These are phyloP conservation scores for Phaeosphaeriaceae sp. DNA, from an alignment of 2,329 filamentous ascomycete genomes.

Conservation along the genomic window DNA sequence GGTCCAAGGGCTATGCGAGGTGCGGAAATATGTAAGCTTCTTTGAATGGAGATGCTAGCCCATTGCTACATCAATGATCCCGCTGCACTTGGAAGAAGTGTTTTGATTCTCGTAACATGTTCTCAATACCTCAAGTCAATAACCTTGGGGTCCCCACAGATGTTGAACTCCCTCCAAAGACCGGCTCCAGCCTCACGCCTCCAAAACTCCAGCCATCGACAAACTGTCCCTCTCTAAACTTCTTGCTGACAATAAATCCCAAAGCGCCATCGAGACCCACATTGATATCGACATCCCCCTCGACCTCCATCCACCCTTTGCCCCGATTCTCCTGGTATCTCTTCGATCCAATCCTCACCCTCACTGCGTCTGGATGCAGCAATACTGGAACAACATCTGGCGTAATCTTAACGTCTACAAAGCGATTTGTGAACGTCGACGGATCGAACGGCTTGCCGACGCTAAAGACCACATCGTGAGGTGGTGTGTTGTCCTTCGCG, in stretches of 20 bases:
- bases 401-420: slow-evolving; percentile 48
- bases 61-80: too few species aligned
- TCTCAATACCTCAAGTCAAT: background rate
- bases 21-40: too few species aligned
- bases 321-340: slow-evolving; percentile 39
- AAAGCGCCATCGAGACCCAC: slow-evolving; percentile 48
- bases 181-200: slow-evolving; percentile 45
- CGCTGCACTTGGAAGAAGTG: too few species aligned
- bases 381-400: slow-evolving; percentile 47
- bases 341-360: slow-evolving; percentile 41
- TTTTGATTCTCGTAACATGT: background rate
- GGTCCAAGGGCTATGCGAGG: too few species aligned
- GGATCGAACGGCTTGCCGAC: slow-evolving; percentile 48
- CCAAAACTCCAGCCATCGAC: slow-evolving; percentile 50
- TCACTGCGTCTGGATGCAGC: slow-evolving; percentile 46
- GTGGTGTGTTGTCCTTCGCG: slow-evolving; percentile 16
- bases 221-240: slow-evolving; percentile 36
- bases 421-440: slow-evolving; percentile 37
- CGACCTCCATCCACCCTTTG: slow-evolving; percentile 47
- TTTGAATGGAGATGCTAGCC: too few species aligned
- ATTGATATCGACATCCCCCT: slow-evolving; percentile 44
- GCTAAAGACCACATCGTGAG: slow-evolving; percentile 44
- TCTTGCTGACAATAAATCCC: slow-evolving; percentile 47
- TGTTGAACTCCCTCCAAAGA: slow-evolving; percentile 27
- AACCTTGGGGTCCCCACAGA: slow-evolving; percentile 11